Base-by-base conservation (phyloP, 225 moss, liverwort and hornwort species). In the Marchantia polymorpha region DNA sequence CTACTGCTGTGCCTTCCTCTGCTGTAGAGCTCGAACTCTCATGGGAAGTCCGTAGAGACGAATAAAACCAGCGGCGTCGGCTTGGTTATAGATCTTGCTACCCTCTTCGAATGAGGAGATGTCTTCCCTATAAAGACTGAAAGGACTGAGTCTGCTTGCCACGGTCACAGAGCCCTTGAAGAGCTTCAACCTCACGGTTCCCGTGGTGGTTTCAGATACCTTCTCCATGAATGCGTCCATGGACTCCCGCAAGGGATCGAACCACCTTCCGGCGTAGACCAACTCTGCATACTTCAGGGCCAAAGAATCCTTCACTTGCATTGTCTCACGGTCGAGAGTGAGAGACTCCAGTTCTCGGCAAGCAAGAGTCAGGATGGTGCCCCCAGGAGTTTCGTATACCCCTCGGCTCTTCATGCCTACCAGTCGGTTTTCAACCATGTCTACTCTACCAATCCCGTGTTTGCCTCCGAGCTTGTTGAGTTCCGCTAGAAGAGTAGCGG, bases 21-120 rank as follows among this genome's bases (percentile, higher is more conserved):
- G 58, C 61, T 86, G 96, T 84, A 94, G 85, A 55, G 92, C 93
- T 4, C 96, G 90, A 2, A 97, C 94, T 52, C 93, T 90, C 0
- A 91, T 94, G 8, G 96, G 93, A 71, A 97, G 88, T 9, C 96
- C 96, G 73, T 93, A 94, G 52, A 97, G 87, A 1, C 96, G 94
- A 50, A 97, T 97, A 46, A 97, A 97, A 5, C 93, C 96, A 0
- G 94, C 91, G 6, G 96, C 96, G 78, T 97, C 96, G 0, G 94
- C 96, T 77, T 97, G 96, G 81, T 97, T 80, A 17, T 97, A 97
- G 10, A 97, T 90, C 39, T 92, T 92, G 59, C 94, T 94, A 7
- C 96, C 96, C 84, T 97, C 96, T 83, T 97, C 96, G 56, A 94
- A 97, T 17, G 96, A 97, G 14, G 96, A 97, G 31, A 97, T 97